These are phyloP conservation scores for Acacia crassicarpa DNA, from an alignment of 306 rosid species.

Conservation along the genomic window DNA sequence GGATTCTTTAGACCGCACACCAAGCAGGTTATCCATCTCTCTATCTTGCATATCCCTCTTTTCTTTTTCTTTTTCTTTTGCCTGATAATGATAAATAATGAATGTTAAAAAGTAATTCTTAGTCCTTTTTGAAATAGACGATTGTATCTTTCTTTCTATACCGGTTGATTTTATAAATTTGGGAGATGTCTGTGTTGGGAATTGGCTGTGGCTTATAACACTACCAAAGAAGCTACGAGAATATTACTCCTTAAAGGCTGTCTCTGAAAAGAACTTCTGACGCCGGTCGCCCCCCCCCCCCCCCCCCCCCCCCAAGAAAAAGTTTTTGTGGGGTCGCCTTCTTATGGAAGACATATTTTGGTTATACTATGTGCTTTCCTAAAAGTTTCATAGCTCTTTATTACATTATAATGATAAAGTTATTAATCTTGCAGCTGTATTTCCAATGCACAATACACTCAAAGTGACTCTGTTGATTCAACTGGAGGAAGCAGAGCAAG, in stretches of 20 bases:
- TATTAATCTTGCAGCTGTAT: constrained; percentile 34
- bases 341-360: neutral
- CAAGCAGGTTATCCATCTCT: constrained; percentile 66
- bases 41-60: neutral
- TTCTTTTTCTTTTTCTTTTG: neutral
- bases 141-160: neutral
- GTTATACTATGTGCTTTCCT: constrained; percentile 3
- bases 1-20: constrained; percentile 53
- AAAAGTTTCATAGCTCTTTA: constrained; percentile 13
- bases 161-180: neutral
- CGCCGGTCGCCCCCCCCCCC: neutral
- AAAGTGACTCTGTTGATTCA: constrained; percentile 23
- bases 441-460: constrained; percentile 32
- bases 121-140: neutral
- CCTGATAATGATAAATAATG: neutral
- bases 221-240: neutral
- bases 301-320: neutral
- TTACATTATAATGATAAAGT: constrained; percentile 6
- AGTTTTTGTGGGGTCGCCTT: neutral
- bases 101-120: neutral
- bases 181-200: neutral
- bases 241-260: neutral
- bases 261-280: neutral
- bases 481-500: constrained; percentile 30
- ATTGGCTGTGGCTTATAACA: neutral